Conservation (phyloP, 129 eudicot genomes). For the Smallanthus sonchifolius region DNA sequence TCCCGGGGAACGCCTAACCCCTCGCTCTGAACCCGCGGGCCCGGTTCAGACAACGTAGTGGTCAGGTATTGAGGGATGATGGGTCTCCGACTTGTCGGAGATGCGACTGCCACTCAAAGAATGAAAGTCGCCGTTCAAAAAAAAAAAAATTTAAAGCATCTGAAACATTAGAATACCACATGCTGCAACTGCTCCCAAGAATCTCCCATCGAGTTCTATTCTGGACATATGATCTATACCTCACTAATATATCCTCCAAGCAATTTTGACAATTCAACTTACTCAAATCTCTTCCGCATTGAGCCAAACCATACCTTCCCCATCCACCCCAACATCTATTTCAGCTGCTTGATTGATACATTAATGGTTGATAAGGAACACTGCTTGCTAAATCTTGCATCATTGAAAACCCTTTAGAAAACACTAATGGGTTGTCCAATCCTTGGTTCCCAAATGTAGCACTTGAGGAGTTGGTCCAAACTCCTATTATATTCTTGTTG, state of each 20-base stretch:
- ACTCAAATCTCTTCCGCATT: constrained; percentile 31
- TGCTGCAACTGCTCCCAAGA: constrained; percentile 21
- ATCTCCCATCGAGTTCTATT: constrained; percentile 19
- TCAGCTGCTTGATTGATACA: constrained; percentile 21
- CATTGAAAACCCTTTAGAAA: constrained; percentile 24
- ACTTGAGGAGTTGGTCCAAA: background rate
- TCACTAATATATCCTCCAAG: constrained; percentile 14
- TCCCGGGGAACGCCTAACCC: too few relatives aligned
- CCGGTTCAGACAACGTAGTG: too few relatives aligned
- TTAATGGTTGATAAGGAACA: constrained; percentile 22
- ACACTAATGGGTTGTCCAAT: constrained; percentile 16
- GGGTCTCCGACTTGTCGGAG: too few relatives aligned
- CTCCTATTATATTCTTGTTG: constrained; percentile 1
- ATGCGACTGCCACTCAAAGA: too few relatives aligned
- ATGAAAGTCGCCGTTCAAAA: too few relatives aligned
- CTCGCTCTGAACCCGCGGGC: too few relatives aligned
- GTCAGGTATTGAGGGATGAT: too few relatives aligned
- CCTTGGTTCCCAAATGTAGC: background rate
- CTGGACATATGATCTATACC: background rate
- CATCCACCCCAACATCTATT: constrained; percentile 14
- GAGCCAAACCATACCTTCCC: constrained; percentile 30
- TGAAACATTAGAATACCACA: constrained; percentile 26
- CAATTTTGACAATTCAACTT: constrained; percentile 17
- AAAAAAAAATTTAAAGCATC: background rate
- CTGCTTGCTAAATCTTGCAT: constrained; percentile 18